These are phyloP conservation scores for Trichosporon coremiiforme DNA, from an alignment of 1,284 basidiomycete genomes.

Conservation along the genomic window DNA sequence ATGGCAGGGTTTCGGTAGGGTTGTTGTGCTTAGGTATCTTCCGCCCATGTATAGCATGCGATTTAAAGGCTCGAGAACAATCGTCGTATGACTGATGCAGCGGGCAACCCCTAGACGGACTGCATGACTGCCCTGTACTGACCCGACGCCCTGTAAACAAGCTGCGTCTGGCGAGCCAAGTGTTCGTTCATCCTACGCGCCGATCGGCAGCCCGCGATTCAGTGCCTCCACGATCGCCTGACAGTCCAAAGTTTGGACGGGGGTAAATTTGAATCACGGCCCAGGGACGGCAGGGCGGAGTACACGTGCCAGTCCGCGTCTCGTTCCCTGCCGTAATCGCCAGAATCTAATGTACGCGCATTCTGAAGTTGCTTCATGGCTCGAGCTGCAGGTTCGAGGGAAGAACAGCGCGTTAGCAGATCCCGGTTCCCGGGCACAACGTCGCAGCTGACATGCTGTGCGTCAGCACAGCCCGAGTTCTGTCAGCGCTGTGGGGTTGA, in stretches of 20 bases:
- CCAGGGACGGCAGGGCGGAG: not conserved
- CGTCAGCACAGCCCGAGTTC: not conserved
- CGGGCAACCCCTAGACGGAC: not conserved
- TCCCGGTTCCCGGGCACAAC: not conserved
- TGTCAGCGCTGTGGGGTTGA: not conserved
- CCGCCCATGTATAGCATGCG: constrained; percentile 20
- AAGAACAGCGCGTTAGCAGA: not conserved
- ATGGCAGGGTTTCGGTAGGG: constrained; percentile 18
- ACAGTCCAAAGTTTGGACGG: not conserved
- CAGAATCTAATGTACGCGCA: not conserved
- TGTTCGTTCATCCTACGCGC: no score
- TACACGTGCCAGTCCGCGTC: not conserved
- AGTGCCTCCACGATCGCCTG: not conserved
- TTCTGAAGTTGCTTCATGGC: not conserved
- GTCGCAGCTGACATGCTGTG: not conserved
- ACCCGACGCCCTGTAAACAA: not conserved
- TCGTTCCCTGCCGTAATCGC: not conserved
- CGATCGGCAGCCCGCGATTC: no score
- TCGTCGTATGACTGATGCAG: not conserved
- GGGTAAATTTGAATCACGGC: not conserved
- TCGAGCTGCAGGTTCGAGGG: not conserved
- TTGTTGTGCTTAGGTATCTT: constrained; percentile 20
- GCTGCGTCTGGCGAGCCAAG: not conserved
- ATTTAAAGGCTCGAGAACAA: not conserved
- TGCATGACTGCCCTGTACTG: not conserved